These are phyloP conservation scores for Solanum hybrid DNA, from an alignment of 305 asterid species.

Conservation along the genomic window DNA sequence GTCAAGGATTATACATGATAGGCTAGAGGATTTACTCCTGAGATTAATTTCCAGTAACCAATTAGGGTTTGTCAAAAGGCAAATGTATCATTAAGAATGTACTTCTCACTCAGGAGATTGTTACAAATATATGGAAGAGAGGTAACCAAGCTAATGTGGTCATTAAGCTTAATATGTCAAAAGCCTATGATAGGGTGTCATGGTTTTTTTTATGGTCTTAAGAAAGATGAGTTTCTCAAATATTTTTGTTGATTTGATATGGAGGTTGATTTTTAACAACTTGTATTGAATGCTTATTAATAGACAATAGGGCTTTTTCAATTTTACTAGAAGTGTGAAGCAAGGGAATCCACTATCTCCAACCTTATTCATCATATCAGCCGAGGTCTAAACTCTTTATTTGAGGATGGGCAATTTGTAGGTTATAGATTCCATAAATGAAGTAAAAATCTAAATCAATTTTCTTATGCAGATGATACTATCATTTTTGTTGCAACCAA, in stretches of 20 bases:
- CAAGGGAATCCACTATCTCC: not conserved
- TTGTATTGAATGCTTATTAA: not conserved
- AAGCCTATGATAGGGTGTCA: not conserved
- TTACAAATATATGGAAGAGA: not conserved
- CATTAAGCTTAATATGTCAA: not conserved
- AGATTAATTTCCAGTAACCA: not conserved
- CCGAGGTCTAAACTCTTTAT: not conserved
- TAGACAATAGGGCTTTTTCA: not conserved
- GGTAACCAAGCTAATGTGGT: not conserved
- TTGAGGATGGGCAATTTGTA: not conserved
- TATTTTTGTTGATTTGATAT: not conserved
- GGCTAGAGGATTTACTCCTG: not conserved
- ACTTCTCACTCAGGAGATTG: not conserved
- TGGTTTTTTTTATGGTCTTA: not conserved
- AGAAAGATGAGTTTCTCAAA: not conserved
- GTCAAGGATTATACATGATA: not conserved
- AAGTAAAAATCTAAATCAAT: not conserved
- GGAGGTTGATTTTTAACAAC: not conserved
- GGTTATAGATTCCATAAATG: not conserved
- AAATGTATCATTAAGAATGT: not conserved
- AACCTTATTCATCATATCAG: not conserved
- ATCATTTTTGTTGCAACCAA: not conserved
- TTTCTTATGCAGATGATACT: not conserved
- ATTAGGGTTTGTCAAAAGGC: not conserved
- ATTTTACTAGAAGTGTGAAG: not conserved